Evolutionary conservation across 495 filamentous ascomycete genomes (phyloP).

Genomic region (Penicillium arizonense): DNA sequence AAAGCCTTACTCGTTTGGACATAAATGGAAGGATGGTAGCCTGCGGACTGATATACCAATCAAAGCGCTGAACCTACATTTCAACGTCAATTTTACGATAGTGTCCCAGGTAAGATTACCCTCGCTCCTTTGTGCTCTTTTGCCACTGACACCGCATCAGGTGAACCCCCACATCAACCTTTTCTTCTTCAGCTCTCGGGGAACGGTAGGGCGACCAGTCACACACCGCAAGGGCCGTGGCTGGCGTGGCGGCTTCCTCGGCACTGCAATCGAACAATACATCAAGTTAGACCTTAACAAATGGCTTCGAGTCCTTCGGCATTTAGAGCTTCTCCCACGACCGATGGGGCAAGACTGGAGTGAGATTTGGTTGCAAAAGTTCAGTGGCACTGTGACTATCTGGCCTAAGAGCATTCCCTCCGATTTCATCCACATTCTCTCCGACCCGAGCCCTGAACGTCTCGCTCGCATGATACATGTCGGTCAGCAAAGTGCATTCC

Average conservation of each 20-base stretch:
- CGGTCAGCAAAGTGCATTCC: conserved; percentile 82
- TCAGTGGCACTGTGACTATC: conserved; percentile 92
- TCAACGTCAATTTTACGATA: conserved; percentile 97
- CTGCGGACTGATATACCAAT: conserved; percentile 94
- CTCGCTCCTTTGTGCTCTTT: not conserved
- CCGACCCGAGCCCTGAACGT: conserved; percentile 71
- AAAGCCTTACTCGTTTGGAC: conserved; percentile 84
- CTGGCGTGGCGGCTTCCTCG: conserved; percentile 93
- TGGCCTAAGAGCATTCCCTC: conserved; percentile 75
- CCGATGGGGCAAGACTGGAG: conserved; percentile 95
- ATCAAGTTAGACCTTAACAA: conserved; percentile 94
- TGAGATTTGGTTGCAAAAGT: conserved; percentile 91
- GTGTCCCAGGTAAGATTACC: conserved; percentile 65
- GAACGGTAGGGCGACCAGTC: conserved; percentile 86
- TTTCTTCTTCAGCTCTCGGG: conserved; percentile 95
- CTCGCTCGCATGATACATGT: conserved; percentile 84
- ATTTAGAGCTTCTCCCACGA: conserved; percentile 86
- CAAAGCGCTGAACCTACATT: conserved; percentile 88
- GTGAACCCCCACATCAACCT: conserved; percentile 98
- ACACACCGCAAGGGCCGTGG: conserved; percentile 91
- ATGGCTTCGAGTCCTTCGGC: conserved; percentile 91
- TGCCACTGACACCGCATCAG: conserved; percentile 19
- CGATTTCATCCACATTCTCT: conserved; percentile 85
- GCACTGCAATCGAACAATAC: conserved; percentile 88
- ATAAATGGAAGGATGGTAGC: conserved; percentile 98